Evolutionary conservation across 208 protist species (phyloP).

Genomic region (Balamuthia mandrillaris): DNA sequence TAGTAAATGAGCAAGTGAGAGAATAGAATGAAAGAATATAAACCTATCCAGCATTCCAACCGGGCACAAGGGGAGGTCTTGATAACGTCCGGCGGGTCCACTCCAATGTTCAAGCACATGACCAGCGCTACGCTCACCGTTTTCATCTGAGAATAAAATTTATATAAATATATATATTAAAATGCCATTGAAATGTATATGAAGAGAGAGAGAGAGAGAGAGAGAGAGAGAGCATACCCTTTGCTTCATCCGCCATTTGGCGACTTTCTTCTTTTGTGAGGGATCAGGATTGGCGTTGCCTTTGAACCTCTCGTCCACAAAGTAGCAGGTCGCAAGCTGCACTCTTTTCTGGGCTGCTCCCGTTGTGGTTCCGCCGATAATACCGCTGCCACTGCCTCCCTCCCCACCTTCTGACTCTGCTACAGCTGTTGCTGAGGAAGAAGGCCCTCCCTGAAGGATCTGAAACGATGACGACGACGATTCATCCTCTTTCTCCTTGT

Average conservation of each 20-base stretch:
- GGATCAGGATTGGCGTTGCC: slow-evolving; percentile 55
- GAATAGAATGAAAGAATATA: not conserved
- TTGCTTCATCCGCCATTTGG: slow-evolving; percentile 68
- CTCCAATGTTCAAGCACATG: slow-evolving; percentile 94
- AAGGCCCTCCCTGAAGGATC: too few species aligned
- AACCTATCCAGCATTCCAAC: slow-evolving; percentile 93
- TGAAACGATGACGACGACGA: not conserved
- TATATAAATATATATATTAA: too few species aligned
- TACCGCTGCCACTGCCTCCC: not conserved
- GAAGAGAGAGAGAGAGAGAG: not conserved
- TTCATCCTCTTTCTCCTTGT: not conserved
- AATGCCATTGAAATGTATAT: not conserved
- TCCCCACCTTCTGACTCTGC: not conserved
- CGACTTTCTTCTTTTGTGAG: slow-evolving; percentile 40
- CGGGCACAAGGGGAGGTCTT: slow-evolving; percentile 90
- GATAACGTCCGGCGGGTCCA: slow-evolving; percentile 94
- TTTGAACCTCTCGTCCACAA: slow-evolving; percentile 46
- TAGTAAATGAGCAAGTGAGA: too few species aligned
- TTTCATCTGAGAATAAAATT: too few species aligned
- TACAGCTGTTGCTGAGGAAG: too few species aligned
- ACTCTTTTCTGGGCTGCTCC: not conserved
- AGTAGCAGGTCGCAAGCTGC: slow-evolving; percentile 16
- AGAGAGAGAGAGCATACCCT: slow-evolving; percentile 18
- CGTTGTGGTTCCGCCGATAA: not conserved
- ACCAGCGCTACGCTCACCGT: slow-evolving; percentile 84